Base-by-base conservation (phyloP, 208 protist species). In the Wallacemonas sp. region DNA sequence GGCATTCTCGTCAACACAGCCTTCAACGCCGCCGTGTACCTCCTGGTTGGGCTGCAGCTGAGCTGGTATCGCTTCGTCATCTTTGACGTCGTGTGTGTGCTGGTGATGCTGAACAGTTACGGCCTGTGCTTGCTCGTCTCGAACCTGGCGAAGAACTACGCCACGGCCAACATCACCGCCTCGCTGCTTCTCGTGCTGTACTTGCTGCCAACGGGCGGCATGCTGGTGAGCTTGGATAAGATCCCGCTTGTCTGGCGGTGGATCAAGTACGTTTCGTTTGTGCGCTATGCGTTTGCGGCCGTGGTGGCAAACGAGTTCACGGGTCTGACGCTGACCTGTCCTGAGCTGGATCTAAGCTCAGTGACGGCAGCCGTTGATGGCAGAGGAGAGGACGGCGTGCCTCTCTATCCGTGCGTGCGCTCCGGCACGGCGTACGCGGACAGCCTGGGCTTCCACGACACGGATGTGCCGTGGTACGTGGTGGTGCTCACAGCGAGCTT, bases 241-340 rank as follows among this genome's bases (percentile, higher is more conserved):
- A 72, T 93, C 21, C 79, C 79, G 12, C 19, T 85, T 1, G 21
- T 82, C 47, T 93, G 83, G 87, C 65, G 74, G 2, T 93, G 87
- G 87, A 78, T 93, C 39, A 87, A 89, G 58, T 81, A 90, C 58
- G 58, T 90, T 27, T 90, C 83, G 36, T 89, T 90, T 52, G 73
- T 84, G 9, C 81, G 87, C 32, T 93, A 85, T 65, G 78, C 70
- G 29, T 83, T 91, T 49, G 70, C 67, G 2, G 77, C 64, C 5
- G 24, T 89, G 8, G 84, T 90, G 24, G 65, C 83, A 9, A 93
- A 90, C 68, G 87, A 95, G 64, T 90, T 95, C 41, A 73, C 81
- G 23, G 85, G 81, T 12, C 65, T 90, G 23, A 48, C 34, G 9
- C 62, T 90, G 21, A 60, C 47, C 33, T 93, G 83, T 41, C 39